Percentiles rank a stretch among this genome's conserved stretches.
Conservation (phyloP, 2,329 filamentous ascomycete genomes). For the Ophiosphaerella korrae region DNA sequence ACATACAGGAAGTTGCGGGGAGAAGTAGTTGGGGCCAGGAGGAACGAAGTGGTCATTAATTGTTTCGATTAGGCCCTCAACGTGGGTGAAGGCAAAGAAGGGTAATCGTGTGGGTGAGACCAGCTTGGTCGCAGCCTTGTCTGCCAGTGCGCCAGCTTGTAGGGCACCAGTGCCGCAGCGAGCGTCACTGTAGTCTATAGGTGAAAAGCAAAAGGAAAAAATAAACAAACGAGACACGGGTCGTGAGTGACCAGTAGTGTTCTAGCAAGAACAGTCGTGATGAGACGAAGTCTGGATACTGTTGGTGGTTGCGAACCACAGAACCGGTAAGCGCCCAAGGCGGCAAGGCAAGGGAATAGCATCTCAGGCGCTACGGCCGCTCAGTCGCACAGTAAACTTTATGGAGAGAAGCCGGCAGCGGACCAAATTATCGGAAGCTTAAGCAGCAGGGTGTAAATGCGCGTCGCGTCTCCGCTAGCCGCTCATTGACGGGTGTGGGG, state of each 20-base stretch:
- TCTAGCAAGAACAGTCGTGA: conserved; percentile 5
- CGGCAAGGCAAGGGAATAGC: conserved; percentile 7
- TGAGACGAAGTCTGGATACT: conserved; percentile 3
- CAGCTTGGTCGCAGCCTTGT: conserved; percentile 19
- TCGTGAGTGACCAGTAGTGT: conserved; percentile 5
- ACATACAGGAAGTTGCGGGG: neutral
- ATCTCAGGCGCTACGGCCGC: conserved; percentile 14
- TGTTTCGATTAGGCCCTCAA: conserved; percentile 2
- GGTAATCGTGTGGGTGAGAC: conserved; percentile 2
- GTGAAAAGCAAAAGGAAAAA: neutral
- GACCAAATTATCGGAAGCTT: conserved; percentile 2
- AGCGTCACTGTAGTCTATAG: neutral
- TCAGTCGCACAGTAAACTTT: conserved; percentile 5
- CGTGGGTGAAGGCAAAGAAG: conserved; percentile 8
- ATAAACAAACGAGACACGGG: neutral
- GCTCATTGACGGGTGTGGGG: neutral
- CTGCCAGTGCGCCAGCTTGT: conserved; percentile 5
- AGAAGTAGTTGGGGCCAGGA: neutral
- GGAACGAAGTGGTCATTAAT: conserved; percentile 10
- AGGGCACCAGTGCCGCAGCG: neutral
- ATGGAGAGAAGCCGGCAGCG: conserved; percentile 1
- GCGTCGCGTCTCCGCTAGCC: conserved; percentile 13
- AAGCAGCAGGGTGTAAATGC: conserved; percentile 2
- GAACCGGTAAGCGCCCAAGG: conserved; percentile 12
- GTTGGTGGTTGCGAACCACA: neutral